These are phyloP conservation scores for Leccinum truebloodii DNA, from an alignment of 768 basidiomycete genomes.

Conservation along the genomic window DNA sequence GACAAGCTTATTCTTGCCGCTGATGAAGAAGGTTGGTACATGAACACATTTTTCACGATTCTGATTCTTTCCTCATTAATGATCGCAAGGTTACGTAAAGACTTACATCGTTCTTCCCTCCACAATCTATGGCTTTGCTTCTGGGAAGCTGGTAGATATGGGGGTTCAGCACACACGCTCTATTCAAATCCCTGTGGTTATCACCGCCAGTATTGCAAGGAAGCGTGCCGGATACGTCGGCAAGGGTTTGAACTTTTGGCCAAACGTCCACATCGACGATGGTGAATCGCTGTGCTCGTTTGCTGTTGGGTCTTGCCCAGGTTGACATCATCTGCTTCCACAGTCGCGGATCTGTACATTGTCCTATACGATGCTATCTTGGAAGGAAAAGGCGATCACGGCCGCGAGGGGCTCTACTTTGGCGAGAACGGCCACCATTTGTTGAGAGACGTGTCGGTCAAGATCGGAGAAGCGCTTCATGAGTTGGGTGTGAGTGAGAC, in stretches of 20 bases:
- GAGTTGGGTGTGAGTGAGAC: conserved; percentile 21
- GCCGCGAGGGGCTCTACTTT: conserved; percentile 55
- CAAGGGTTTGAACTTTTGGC: conserved; percentile 61
- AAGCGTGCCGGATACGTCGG: conserved; percentile 61
- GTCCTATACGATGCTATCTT: conserved; percentile 42
- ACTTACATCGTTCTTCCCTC: conserved; percentile 50
- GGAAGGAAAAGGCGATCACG: conserved; percentile 22
- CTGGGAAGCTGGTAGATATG: conserved; percentile 47
- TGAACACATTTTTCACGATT: no score
- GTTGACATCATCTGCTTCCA: not conserved
- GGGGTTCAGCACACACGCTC: conserved; percentile 50
- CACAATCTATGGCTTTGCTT: conserved; percentile 62
- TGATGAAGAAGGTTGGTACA: conserved; percentile 44
- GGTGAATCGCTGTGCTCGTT: conserved; percentile 10
- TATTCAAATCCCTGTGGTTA: conserved; percentile 52
- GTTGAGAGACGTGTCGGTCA: conserved; percentile 44
- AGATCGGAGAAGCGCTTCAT: conserved; percentile 38
- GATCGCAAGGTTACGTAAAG: conserved; percentile 20
- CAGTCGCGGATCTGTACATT: conserved; percentile 44
- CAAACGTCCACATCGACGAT: conserved; percentile 57
- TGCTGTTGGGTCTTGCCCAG: not conserved
- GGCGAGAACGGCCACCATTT: conserved; percentile 51
- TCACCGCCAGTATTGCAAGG: conserved; percentile 46
- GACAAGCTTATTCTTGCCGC: conserved; percentile 49
- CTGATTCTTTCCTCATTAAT: not conserved